Evolutionary conservation across 2,329 filamentous ascomycete genomes (phyloP).

Genomic region (Karstenula rhodostoma): DNA sequence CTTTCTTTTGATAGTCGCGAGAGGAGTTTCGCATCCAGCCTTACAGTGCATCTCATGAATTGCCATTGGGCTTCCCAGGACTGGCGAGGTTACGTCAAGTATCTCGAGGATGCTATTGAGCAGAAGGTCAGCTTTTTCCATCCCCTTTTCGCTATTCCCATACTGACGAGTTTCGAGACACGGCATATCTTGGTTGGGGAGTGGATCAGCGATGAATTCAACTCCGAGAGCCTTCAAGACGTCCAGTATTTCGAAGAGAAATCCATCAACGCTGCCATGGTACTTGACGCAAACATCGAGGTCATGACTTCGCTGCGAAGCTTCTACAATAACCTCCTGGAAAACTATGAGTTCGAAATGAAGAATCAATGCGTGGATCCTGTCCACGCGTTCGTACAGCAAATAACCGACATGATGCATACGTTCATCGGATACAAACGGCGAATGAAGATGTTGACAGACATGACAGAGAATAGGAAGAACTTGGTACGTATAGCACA

Average conservation of each 20-base stretch:
- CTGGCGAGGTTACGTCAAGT: constrained; percentile 55
- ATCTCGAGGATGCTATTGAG: constrained; percentile 49
- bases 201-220: background rate
- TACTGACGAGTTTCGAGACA: background rate
- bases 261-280: constrained; percentile 46
- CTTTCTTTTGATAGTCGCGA: constrained; percentile 36
- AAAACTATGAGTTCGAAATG: background rate
- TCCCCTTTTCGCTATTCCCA: too few species aligned
- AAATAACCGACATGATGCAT: background rate
- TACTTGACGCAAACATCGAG: constrained; percentile 51
- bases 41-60: constrained; percentile 50
- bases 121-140: constrained; percentile 22
- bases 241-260: constrained; percentile 51
- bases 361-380: background rate
- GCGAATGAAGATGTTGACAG: background rate
- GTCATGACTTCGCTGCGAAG: constrained; percentile 38
- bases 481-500: background rate
- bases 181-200: background rate
- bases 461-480: background rate
- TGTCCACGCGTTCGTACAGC: background rate
- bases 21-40: constrained; percentile 48
- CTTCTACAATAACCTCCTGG: constrained; percentile 33
- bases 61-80: constrained; percentile 53
- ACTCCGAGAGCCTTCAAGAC: constrained; percentile 39
- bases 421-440: background rate